Base-by-base conservation (phyloP, 2,329 filamentous ascomycete genomes). In the Clonostachys byssicola region DNA sequence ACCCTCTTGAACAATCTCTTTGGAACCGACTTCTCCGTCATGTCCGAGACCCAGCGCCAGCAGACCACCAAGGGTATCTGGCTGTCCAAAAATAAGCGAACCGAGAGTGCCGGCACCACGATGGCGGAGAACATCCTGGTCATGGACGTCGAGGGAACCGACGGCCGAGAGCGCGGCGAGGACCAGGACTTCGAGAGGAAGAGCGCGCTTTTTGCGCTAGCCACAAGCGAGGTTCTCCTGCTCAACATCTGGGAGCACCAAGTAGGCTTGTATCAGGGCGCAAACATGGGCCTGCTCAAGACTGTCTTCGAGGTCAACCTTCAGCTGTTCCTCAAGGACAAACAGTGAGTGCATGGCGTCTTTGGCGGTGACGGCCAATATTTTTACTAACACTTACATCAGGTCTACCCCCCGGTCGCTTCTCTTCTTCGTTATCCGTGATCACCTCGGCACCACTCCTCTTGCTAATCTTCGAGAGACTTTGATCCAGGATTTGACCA, bases 211-310 rank as follows among this genome's bases (percentile, higher is more conserved):
- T 99, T 99, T 70, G 94, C 94, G 45, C 80, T 99, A 60, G 94
- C 94, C 44, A 99, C 94, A 16, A 97, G 92, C 65, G 94, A 99
- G 73, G 92, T 99, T 45, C 78, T 99, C 57, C 95, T 99, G 62
- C 88, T 99, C 68, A 99, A 99, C 65, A 95, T 99, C 56, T 99
- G 94, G 94, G 94, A 99, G 70, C 92, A 96, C 67, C 94, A 99
- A 70, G 94, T 99, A 52, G 94, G 94, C 43, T 69, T 99, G 66
- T 99, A 99, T 65, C 92, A 99, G 71, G 94, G 94, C 48, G 94
- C 94, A 58, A 99, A 99, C 67, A 99, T 99, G 94, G 94, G 94
- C 9, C 71, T 99, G 59, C 75, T 99, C 60, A 99, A 99, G 79
- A 99, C 95, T 0, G 94, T 99, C 5, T 99, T 99, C 59, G 94